Evolutionary conservation across 2,329 filamentous ascomycete species (phyloP).

Genomic region (Aspergillus unguis): DNA sequence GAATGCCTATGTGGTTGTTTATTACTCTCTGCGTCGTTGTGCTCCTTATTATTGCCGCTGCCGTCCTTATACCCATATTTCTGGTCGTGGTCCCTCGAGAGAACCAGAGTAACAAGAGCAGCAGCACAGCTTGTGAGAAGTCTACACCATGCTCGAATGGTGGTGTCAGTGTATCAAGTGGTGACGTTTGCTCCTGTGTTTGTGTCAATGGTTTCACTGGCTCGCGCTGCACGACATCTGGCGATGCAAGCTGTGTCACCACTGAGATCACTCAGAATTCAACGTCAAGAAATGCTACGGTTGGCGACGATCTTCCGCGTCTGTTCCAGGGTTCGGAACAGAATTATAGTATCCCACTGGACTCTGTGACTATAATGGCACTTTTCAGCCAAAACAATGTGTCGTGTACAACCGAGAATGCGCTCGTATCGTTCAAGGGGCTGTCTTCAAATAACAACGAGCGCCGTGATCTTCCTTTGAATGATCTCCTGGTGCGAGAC

Average conservation of each 20-base stretch:
- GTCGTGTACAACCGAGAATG: slow-evolving; percentile 81
- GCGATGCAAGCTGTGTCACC: slow-evolving; percentile 56
- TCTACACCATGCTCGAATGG: slow-evolving; percentile 71
- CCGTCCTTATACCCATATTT: slow-evolving; percentile 72
- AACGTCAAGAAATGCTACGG: slow-evolving; percentile 62
- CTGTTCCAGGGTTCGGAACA: slow-evolving; percentile 62
- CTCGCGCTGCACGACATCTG: slow-evolving; percentile 50
- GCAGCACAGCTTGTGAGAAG: slow-evolving; percentile 51
- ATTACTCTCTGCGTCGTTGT: slow-evolving; percentile 63
- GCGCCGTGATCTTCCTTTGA: slow-evolving; percentile 21
- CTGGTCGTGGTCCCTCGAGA: slow-evolving; percentile 55
- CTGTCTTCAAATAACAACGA: slow-evolving; percentile 25
- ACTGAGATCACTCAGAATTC: slow-evolving; percentile 42
- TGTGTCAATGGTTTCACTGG: slow-evolving; percentile 86
- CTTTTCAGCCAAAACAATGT: slow-evolving; percentile 72
- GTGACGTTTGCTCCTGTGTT: slow-evolving; percentile 74
- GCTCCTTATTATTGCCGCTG: slow-evolving; percentile 71
- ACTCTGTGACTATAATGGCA: slow-evolving; percentile 65
- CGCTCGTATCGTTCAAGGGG: slow-evolving; percentile 79
- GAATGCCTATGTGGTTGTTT: slow-evolving; percentile 76
- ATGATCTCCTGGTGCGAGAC: slow-evolving; percentile 2
- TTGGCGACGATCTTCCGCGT: slow-evolving; percentile 74
- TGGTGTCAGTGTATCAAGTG: slow-evolving; percentile 68
- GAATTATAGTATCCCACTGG: slow-evolving; percentile 75
- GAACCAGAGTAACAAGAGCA: slow-evolving; percentile 37